Evolutionary conservation across 164 flowering plant species (phyloP), one percentile per base, ranked within the genome.

Genomic region (Vitis rotundifolia): DNA sequence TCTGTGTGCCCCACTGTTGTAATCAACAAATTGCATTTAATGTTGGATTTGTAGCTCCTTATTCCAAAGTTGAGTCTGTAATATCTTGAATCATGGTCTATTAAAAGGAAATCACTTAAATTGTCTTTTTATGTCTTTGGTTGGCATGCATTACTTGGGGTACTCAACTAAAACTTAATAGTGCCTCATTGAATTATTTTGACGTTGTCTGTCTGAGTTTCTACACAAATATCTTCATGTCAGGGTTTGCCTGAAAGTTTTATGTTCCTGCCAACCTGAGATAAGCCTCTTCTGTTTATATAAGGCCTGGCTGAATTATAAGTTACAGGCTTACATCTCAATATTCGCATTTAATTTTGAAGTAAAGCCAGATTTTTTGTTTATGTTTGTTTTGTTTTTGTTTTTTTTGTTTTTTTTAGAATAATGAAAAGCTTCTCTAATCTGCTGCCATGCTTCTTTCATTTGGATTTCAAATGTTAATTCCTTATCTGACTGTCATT

Each of bases 401-500:
- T 29, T 29, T 29, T 2, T 29, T 29, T 2, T 29, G 4, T 29
- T 37, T 37, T 37, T 37, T 3, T 37, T 3, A 37, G 44, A 37
- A 37, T 37, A 37, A 37, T 37, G 50, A 13, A 66, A 54, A 70
- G 2, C 37, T 8, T 62, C 11, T 54, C 52, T 31, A 9, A 18
- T 53, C 37, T 14, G 19, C 28, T 26, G 11, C 26, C 19, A 22
- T 31, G 26, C 29, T 57, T 18, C 26, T 52, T 12, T 11, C 19
- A 15, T 29, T 28, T 59, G 51, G 2, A 59, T 16, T 11, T 14
- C 8, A 54, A 44, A 47, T 51, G 59, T 11, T 62, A 8, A 12
- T 61, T 66, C 52, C 51, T 55, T 47, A 18, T 71, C 19, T 1
- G 29, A 31, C 59, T 74, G n/a, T 61, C 58, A 50, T 82, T 70